Evolutionary conservation across 306 rosid species (phyloP).

Genomic region (Inga laurina): DNA sequence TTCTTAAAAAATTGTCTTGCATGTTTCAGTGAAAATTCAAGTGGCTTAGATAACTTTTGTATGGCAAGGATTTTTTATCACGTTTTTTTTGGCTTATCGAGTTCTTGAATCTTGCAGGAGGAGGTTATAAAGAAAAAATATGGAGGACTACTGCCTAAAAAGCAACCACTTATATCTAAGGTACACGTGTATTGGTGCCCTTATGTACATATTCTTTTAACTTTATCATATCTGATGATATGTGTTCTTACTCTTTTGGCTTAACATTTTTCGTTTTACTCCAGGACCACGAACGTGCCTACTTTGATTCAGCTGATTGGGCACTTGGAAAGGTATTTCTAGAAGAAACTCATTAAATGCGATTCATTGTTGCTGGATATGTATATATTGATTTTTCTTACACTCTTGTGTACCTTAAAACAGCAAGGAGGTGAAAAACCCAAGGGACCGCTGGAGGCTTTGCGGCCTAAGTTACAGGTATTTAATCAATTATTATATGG

Average conservation of each 20-base stretch:
- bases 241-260: slow-evolving; percentile 13
- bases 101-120: slow-evolving; percentile 57
- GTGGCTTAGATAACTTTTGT: slow-evolving; percentile 22
- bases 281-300: slow-evolving; percentile 98
- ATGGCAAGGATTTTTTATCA: not conserved
- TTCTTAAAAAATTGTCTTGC: slow-evolving; percentile 13
- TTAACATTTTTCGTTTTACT: slow-evolving; percentile 34
- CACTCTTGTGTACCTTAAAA: slow-evolving; percentile 38
- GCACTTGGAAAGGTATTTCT: slow-evolving; percentile 94
- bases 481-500: slow-evolving; percentile 7
- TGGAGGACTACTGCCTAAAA: slow-evolving; percentile 90
- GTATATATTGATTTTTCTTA: slow-evolving; percentile 25
- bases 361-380: slow-evolving; percentile 23
- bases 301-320: slow-evolving; percentile 99
- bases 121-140: slow-evolving; percentile 84
- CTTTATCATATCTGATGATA: not conserved
- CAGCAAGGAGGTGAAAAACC: slow-evolving; percentile 97
- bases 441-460: slow-evolving; percentile 97
- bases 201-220: slow-evolving; percentile 3
- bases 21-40: slow-evolving; percentile 12
- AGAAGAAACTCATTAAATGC: slow-evolving; percentile 9
- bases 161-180: slow-evolving; percentile 94
- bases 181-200: slow-evolving; percentile 35
- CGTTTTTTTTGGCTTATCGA: slow-evolving; percentile 26
- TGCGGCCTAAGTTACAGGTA: slow-evolving; percentile 95